Conservation (phyloP, 1,284 basidiomycete species). For the Naganishia sp. region DNA sequence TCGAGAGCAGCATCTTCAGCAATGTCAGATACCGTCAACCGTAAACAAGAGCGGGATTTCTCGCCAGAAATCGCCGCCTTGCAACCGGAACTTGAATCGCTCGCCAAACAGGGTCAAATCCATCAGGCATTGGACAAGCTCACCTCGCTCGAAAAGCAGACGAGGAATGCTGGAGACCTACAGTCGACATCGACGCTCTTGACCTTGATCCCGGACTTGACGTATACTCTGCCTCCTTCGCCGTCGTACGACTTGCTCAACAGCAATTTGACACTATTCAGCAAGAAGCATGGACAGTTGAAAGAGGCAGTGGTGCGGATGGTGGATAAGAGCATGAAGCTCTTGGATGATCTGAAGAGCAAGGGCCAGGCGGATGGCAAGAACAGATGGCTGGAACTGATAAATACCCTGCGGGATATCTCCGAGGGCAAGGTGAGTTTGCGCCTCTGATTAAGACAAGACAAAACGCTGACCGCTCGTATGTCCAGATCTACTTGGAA, state of each 20-base stretch:
- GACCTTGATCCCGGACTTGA: slow-evolving; percentile 69
- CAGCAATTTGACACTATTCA: slow-evolving; percentile 69
- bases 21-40: slow-evolving; percentile 29
- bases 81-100: slow-evolving; percentile 54
- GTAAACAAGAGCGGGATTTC: slow-evolving; percentile 62
- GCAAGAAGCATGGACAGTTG: slow-evolving; percentile 97
- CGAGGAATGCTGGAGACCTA: slow-evolving; percentile 93
- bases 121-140: slow-evolving; percentile 88
- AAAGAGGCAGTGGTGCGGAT: slow-evolving; percentile 87
- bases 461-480: neutral
- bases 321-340: slow-evolving; percentile 80
- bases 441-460: neutral
- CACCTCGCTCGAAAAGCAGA: slow-evolving; percentile 87
- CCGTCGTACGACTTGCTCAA: slow-evolving; percentile 65
- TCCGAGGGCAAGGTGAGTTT: slow-evolving; percentile 88
- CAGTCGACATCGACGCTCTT: slow-evolving; percentile 84
- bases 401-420: slow-evolving; percentile 84
- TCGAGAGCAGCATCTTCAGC: neutral
- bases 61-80: slow-evolving; percentile 58
- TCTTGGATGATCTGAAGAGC: slow-evolving; percentile 70
- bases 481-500: slow-evolving; percentile 85
- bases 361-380: slow-evolving; percentile 30
- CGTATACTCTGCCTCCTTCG: slow-evolving; percentile 63
- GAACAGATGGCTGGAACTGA: slow-evolving; percentile 72
- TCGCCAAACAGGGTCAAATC: slow-evolving; percentile 57